phyloP scores from a whole-genome alignment of 2,329 filamentous ascomycete species.

The Fusarium sp. region DNA sequence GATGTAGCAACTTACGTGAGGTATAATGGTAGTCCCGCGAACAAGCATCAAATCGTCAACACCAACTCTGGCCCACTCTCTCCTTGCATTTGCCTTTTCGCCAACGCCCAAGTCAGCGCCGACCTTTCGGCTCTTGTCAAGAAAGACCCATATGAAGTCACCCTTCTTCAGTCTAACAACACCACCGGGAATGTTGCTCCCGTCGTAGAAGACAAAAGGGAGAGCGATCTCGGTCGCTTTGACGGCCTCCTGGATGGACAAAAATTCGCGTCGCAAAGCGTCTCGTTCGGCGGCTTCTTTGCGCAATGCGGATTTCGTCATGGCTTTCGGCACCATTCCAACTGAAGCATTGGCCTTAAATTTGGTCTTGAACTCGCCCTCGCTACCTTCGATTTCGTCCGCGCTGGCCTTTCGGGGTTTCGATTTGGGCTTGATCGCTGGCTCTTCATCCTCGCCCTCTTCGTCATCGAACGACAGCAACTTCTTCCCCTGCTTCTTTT shows the following conservation, averaged over 20 bases:
- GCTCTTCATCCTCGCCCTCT: constrained; percentile 68
- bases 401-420: constrained; percentile 52
- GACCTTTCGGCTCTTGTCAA: constrained; percentile 91
- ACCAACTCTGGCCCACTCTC: constrained; percentile 91
- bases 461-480: constrained; percentile 75
- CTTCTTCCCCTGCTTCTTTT: constrained; percentile 58
- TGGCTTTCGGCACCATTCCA: constrained; percentile 72
- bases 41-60: constrained; percentile 97
- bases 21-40: constrained; percentile 88
- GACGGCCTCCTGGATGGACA: constrained; percentile 83
- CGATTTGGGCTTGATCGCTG: constrained; percentile 44
- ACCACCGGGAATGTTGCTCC: constrained; percentile 87
- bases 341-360: constrained; percentile 72
- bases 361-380: constrained; percentile 52
- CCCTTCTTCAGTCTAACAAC: constrained; percentile 90
- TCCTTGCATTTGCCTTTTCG: constrained; percentile 71
- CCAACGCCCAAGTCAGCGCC: constrained; percentile 84
- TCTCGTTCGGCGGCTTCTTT: constrained; percentile 84
- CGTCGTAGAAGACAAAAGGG: constrained; percentile 97
- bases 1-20: constrained; percentile 75
- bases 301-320: constrained; percentile 78
- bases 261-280: constrained; percentile 82
- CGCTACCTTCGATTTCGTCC: constrained; percentile 48
- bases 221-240: constrained; percentile 90
- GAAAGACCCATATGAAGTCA: constrained; percentile 90